Evolutionary conservation across 163 green algal species (phyloP).

Genomic region (Scenedesmus sp.): DNA sequence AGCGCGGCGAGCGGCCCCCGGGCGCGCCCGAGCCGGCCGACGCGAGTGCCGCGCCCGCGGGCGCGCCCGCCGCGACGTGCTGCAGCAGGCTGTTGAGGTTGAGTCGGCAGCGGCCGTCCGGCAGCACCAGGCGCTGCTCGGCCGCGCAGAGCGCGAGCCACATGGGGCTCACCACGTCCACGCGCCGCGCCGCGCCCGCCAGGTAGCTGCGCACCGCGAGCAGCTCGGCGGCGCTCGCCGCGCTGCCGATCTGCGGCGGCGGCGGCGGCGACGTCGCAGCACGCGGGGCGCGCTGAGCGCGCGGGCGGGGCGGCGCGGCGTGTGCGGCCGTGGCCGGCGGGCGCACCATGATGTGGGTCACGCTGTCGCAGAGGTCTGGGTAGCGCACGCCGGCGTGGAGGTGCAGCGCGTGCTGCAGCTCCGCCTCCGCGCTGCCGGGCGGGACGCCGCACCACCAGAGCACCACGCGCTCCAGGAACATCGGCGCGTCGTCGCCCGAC

Average conservation of each 20-base stretch:
- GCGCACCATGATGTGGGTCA: constrained; percentile 41
- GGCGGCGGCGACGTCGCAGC: background rate
- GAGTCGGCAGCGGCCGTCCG: constrained; percentile 20
- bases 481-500: background rate
- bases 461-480: constrained; percentile 44
- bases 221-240: constrained; percentile 16
- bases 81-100: background rate
- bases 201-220: constrained; percentile 11
- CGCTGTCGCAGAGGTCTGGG: constrained; percentile 6
- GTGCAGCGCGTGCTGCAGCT: constrained; percentile 35
- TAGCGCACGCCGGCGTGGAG: constrained; percentile 3
- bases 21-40: too few species aligned
- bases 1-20: too few species aligned
- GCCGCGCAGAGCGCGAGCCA: constrained; percentile 59
- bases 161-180: constrained; percentile 49
- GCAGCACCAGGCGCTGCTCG: constrained; percentile 24
- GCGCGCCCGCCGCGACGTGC: background rate
- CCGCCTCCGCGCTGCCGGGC: background rate
- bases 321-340: too few species aligned
- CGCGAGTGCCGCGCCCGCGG: constrained; percentile 5
- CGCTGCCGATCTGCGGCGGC: constrained; percentile 24
- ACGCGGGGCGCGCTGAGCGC: too few species aligned
- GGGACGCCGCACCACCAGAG: constrained; percentile 42
- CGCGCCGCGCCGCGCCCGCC: background rate
- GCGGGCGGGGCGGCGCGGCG: too few species aligned